Evolutionary conservation across 768 basidiomycete genomes (phyloP).

Genomic region (Sistotremastrum suecicum): DNA sequence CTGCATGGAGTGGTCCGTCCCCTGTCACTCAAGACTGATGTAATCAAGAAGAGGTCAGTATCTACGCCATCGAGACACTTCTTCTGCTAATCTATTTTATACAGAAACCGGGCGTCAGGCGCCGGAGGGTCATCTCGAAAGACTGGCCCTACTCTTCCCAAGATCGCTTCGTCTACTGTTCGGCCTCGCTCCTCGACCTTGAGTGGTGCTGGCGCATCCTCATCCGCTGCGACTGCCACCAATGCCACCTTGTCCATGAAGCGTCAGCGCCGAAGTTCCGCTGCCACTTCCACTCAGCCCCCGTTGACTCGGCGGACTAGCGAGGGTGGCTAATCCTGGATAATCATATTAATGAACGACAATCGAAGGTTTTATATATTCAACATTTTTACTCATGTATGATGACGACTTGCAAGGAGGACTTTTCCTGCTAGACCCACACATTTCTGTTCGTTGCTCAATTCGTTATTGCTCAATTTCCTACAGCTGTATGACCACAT

Average conservation of each 20-base stretch:
- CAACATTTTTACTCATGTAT: too few relatives aligned
- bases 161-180: constrained; percentile 60
- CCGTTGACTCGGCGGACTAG: constrained; percentile 21
- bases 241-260: constrained; percentile 39
- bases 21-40: constrained; percentile 89
- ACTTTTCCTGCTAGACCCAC: too few relatives aligned
- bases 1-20: constrained; percentile 91
- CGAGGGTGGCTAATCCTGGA: constrained; percentile 8
- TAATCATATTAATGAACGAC: too few relatives aligned
- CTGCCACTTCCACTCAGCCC: constrained; percentile 26
- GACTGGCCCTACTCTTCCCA: constrained; percentile 45
- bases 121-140: constrained; percentile 53
- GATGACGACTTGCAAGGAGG: too few relatives aligned
- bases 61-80: constrained; percentile 5
- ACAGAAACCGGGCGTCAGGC: constrained; percentile 72
- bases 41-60: constrained; percentile 85
- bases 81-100: constrained; percentile 4
- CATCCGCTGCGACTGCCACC: constrained; percentile 3
- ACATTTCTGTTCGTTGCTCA: too few relatives aligned
- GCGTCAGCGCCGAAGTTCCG: constrained; percentile 68
- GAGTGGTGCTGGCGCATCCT: constrained; percentile 23
- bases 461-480: too few relatives aligned
- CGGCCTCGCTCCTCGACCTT: constrained; percentile 62
- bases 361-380: too few relatives aligned
- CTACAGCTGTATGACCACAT: too few relatives aligned